A percentile compares a stretch with the other conserved stretches of the same genome.
Evolutionary conservation across 1,284 basidiomycete species (phyloP).

Genomic region (Rhodofomes roseus): DNA sequence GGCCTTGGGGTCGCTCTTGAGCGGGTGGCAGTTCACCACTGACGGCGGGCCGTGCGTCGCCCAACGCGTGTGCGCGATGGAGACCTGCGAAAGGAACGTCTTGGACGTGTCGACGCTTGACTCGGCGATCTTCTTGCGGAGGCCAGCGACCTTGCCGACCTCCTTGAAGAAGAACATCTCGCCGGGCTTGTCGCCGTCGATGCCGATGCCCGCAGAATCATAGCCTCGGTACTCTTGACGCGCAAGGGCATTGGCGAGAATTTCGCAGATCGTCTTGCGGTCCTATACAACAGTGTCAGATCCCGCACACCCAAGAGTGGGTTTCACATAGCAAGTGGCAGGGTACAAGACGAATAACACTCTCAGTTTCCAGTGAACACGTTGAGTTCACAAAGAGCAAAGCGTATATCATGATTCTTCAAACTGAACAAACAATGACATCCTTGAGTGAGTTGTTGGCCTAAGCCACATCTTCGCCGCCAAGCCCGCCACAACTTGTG

Average conservation of each 20-base stretch:
- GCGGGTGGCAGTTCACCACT: constrained; percentile 92
- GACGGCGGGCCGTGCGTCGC: constrained; percentile 97
- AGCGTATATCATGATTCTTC: not conserved
- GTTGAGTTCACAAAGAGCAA: not conserved
- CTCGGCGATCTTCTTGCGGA: constrained; percentile 88
- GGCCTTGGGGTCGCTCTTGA: constrained; percentile 77
- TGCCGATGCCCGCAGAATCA: constrained; percentile 93
- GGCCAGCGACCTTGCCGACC: constrained; percentile 95
- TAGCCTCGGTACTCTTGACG: constrained; percentile 99
- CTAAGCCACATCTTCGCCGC: too few relatives aligned
- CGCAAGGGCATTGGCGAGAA: constrained; percentile 88
- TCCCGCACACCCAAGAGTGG: not conserved
- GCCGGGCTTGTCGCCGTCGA: constrained; percentile 89
- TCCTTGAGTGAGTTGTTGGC: not conserved
- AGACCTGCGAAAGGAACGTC: constrained; percentile 85
- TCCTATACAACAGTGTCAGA: constrained; percentile 46
- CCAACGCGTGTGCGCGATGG: constrained; percentile 99
- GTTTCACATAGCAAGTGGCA: not conserved
- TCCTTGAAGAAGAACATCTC: constrained; percentile 92
- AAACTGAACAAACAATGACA: not conserved
- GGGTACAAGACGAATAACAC: not conserved
- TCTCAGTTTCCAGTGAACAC: not conserved
- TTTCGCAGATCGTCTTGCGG: constrained; percentile 90
- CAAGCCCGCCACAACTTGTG: not conserved
- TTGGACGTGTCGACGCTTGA: constrained; percentile 79